Evolutionary conservation across 1,284 basidiomycete species (phyloP).

Genomic region (Mycosarcoma maydis): DNA sequence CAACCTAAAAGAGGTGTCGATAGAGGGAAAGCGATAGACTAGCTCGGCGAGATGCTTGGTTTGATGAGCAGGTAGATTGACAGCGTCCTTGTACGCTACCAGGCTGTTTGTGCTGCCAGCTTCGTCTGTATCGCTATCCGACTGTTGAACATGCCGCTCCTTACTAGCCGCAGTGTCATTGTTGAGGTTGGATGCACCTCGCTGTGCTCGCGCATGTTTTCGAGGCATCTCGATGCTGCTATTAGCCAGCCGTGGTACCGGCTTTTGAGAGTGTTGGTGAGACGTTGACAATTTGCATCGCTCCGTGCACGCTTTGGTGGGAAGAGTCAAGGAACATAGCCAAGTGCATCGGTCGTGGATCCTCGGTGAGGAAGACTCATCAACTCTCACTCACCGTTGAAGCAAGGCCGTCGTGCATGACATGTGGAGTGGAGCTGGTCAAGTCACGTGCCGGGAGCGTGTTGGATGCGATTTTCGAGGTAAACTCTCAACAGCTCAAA

Average conservation of each 20-base stretch:
- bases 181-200: not conserved
- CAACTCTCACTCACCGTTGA: too few relatives aligned
- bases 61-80: conserved; percentile 45
- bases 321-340: too few relatives aligned
- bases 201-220: not conserved
- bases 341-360: too few relatives aligned
- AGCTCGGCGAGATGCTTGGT: conserved; percentile 47
- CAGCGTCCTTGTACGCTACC: conserved; percentile 8
- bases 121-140: conserved; percentile 3
- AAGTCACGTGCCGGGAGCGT: conserved; percentile 28
- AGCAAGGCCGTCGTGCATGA: too few relatives aligned
- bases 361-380: too few relatives aligned
- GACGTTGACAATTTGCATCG: too few relatives aligned
- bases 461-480: conserved; percentile 3
- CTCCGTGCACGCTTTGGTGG: too few relatives aligned
- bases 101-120: not conserved
- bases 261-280: too few relatives aligned
- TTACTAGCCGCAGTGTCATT: not conserved
- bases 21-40: conserved; percentile 27
- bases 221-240: conserved; percentile 3
- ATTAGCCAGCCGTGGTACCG: too few relatives aligned
- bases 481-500: too few relatives aligned
- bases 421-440: conserved; percentile 23
- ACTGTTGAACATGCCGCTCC: not conserved
- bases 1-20: conserved; percentile 23